Base-by-base conservation (phyloP, 345 rosid genomes). In the Sisymbrium irio region DNA sequence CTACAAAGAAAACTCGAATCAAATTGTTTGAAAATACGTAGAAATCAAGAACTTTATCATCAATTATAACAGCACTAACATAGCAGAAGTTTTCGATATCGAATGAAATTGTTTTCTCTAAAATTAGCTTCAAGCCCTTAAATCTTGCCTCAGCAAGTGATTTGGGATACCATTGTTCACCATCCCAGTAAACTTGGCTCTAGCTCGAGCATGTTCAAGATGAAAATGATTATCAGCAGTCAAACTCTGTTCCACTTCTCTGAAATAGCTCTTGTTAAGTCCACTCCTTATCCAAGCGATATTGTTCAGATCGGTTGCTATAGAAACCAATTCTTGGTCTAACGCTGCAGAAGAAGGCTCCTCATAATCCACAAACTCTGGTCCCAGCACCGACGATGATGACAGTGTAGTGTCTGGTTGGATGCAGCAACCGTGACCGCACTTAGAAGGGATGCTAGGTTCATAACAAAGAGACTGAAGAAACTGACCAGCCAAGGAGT, bases 281-380 rank as follows among this genome's bases (percentile, higher is more conserved):
- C 95, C 97, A 70, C 89, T 88, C 55, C 83, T 85, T 25, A 85
- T 80, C 96, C 93, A 93, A 53, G 91, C 97, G 25, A 81, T 69
- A 68, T 82, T 87, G 74, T 91, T 90, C 61, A 90, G 82, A 46
- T 90, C 91, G 4, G 90, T 80, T 32, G 91, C 88, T 49, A 90
- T 77, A 7, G 87, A 76, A 50, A 90, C 82, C 89, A 90, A 73
- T 62, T 90, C 91, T 59, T 82, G 80, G 74, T 85, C 86, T 40
- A 95, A 81, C 49, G 73, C 85, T 42, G 76, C 76, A 54, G 83
- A 59, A 22, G 85, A 80, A 20, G 77, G 67, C 69, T 82, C 93
- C 19, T 80, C 80, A 58, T 76, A 85, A 44, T 88, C 95, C 61
- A 87, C 81, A 74, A 92, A 90, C 54, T 88, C 93, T 53, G 91